A percentile compares a stretch with the other conserved stretches of the same genome.
These are phyloP conservation scores for Leptodermis oblonga DNA, from an alignment of 257 asterid species.

Conservation along the genomic window DNA sequence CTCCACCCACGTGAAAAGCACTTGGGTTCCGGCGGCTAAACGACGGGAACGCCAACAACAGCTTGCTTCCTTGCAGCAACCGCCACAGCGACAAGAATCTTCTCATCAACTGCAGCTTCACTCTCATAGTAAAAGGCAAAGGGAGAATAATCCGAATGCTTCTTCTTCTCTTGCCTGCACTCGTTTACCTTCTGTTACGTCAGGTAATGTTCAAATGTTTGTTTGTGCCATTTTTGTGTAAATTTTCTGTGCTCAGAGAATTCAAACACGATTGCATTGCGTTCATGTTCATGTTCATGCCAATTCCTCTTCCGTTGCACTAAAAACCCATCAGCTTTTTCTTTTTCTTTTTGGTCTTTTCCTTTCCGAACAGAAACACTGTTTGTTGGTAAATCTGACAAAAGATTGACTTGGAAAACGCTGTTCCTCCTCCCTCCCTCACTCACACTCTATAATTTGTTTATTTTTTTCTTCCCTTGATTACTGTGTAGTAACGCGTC, in stretches of 20 bases:
- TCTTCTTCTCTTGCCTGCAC: slow-evolving; percentile 52
- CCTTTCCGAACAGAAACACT: slow-evolving; percentile 25
- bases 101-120: slow-evolving; percentile 21
- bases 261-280: slow-evolving; percentile 11
- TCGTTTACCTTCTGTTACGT: slow-evolving; percentile 40
- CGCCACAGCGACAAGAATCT: slow-evolving; percentile 9
- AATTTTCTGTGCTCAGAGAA: neutral
- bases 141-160: slow-evolving; percentile 33
- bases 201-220: slow-evolving; percentile 51
- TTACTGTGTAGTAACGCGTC: slow-evolving; percentile 23
- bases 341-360: slow-evolving; percentile 20
- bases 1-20: slow-evolving; percentile 72
- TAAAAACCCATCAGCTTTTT: slow-evolving; percentile 18
- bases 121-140: slow-evolving; percentile 28
- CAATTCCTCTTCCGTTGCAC: slow-evolving; percentile 10
- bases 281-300: slow-evolving; percentile 4
- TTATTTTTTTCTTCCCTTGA: neutral
- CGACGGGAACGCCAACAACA: slow-evolving; percentile 72
- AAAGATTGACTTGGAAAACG: slow-evolving; percentile 32
- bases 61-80: slow-evolving; percentile 30
- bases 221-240: neutral
- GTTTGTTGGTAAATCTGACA: slow-evolving; percentile 46
- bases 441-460: neutral
- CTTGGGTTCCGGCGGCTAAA: slow-evolving; percentile 93
- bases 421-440: slow-evolving; percentile 16